Conservation (phyloP, 2,329 filamentous ascomycete species). For the Balansia obtecta region DNA sequence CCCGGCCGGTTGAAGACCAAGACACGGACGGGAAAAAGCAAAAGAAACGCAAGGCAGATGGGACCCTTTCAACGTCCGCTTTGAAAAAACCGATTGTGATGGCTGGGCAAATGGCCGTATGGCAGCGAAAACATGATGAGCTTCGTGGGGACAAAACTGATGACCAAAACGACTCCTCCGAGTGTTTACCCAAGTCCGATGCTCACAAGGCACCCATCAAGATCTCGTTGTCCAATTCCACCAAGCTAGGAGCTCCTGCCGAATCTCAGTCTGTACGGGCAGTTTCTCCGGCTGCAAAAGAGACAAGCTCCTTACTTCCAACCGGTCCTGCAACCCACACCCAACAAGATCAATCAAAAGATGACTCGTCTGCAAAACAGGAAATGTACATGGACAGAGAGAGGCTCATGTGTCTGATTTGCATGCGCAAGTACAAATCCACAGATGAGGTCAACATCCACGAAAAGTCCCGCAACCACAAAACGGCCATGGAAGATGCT, state of each 20-base stretch:
- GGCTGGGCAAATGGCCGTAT: constrained; percentile 31
- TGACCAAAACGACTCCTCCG: neutral
- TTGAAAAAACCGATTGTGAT: constrained; percentile 28
- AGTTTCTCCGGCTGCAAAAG: neutral
- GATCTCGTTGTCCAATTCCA: constrained; percentile 18
- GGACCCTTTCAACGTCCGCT: constrained; percentile 13
- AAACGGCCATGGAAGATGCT: constrained; percentile 25
- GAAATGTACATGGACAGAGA: constrained; percentile 47
- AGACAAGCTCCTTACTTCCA: neutral
- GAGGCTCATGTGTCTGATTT: constrained; percentile 31
- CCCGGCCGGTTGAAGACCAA: constrained; percentile 15
- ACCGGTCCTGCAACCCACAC: neutral
- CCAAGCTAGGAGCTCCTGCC: neutral
- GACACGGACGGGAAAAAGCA: constrained; percentile 23
- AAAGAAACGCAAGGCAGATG: constrained; percentile 44
- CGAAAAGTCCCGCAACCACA: constrained; percentile 30
- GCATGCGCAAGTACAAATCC: constrained; percentile 34
- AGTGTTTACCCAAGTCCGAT: constrained; percentile 1
- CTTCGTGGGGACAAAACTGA: constrained; percentile 16
- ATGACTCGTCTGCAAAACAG: neutral
- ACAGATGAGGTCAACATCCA: constrained; percentile 29
- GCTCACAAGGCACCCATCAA: constrained; percentile 14
- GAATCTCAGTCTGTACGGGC: neutral
- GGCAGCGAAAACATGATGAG: constrained; percentile 32
- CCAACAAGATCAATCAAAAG: neutral